Evolutionary conservation across 2,329 filamentous ascomycete species (phyloP).

Genomic region (Cordyceps javanica): DNA sequence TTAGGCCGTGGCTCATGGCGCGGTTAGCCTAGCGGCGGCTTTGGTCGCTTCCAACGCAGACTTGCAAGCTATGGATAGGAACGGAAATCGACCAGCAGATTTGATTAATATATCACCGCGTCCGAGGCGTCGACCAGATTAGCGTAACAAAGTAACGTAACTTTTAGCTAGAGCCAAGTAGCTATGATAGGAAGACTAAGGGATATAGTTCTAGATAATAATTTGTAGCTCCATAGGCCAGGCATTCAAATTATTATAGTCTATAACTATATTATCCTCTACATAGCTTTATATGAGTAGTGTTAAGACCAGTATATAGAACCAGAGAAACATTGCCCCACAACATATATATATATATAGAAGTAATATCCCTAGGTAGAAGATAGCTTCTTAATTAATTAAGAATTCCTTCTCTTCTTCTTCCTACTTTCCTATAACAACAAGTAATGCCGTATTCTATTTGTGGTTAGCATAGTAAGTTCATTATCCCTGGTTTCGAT

Average conservation of each 20-base stretch:
- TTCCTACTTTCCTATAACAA: too few relatives aligned
- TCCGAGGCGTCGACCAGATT: background rate
- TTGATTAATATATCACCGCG: background rate
- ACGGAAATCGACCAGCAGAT: conserved; percentile 1
- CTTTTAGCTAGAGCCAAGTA: background rate
- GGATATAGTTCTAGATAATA: background rate
- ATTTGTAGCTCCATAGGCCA: background rate
- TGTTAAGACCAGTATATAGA: too few relatives aligned
- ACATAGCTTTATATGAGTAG: too few relatives aligned
- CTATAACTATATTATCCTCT: too few relatives aligned
- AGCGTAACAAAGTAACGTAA: background rate
- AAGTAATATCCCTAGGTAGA: too few relatives aligned
- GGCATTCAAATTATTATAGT: background rate
- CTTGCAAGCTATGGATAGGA: background rate
- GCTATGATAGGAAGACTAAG: background rate
- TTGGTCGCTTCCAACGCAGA: background rate
- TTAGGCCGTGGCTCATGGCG: background rate
- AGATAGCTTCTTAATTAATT: too few relatives aligned
- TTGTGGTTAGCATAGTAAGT: too few relatives aligned
- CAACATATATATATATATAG: too few relatives aligned
- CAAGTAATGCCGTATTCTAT: too few relatives aligned
- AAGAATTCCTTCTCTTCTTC: too few relatives aligned
- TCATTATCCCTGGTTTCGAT: too few relatives aligned
- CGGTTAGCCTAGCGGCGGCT: background rate
- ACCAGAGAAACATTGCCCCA: too few relatives aligned